phyloP scores from a whole-genome alignment of 2,329 filamentous ascomycete genomes.

The Trichoderma polysporum region DNA sequence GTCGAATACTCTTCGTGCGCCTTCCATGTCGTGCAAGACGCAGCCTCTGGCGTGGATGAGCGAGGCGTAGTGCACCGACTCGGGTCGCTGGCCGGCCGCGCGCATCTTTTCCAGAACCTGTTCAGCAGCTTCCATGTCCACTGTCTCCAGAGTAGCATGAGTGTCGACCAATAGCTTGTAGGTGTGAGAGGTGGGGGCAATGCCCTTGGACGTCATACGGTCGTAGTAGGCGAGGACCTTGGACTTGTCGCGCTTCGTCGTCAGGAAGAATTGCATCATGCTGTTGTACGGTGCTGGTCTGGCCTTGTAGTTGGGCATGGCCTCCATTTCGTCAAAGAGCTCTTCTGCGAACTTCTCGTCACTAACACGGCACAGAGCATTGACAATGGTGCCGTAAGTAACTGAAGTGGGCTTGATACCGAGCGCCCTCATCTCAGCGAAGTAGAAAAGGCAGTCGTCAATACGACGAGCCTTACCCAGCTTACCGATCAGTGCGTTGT shows the following conservation, averaged over 20 bases:
- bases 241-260: constrained; percentile 90
- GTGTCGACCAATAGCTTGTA: constrained; percentile 97
- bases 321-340: constrained; percentile 98
- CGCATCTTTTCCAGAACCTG: constrained; percentile 77
- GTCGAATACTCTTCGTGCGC: constrained; percentile 80
- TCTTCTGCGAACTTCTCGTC: constrained; percentile 98
- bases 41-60: constrained; percentile 96
- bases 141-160: constrained; percentile 87
- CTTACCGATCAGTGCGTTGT: constrained; percentile 98
- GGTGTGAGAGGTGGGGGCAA: constrained; percentile 90
- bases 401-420: constrained; percentile 95
- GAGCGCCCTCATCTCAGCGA: constrained; percentile 91
- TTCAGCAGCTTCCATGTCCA: constrained; percentile 85
- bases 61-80: constrained; percentile 93
- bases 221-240: constrained; percentile 96
- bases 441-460: constrained; percentile 97
- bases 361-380: constrained; percentile 92
- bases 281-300: constrained; percentile 97
- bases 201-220: constrained; percentile 84
- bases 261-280: constrained; percentile 99
- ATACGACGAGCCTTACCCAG: constrained; percentile 96
- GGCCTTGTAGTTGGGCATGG: constrained; percentile 98
- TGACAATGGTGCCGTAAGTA: constrained; percentile 97
- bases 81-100: constrained; percentile 69
- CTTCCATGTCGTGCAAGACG: constrained; percentile 85